Evolutionary conservation across 768 basidiomycete species (phyloP).

Genomic region (Punctularia strigosozonata): DNA sequence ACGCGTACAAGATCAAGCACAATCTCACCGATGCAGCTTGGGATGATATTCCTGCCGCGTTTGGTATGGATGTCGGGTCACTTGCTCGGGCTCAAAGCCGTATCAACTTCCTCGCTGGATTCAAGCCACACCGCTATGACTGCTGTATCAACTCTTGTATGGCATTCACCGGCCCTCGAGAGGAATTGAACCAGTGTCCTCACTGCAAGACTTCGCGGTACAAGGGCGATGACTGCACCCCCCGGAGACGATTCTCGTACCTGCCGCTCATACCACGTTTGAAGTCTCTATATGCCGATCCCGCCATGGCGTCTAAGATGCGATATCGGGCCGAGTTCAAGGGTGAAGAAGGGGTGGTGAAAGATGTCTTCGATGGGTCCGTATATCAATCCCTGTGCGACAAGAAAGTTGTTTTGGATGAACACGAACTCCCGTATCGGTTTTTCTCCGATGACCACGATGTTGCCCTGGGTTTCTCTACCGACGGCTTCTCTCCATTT

Average conservation of each 20-base stretch:
- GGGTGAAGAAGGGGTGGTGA: constrained; percentile 11
- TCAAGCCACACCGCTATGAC: constrained; percentile 22
- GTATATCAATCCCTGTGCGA: constrained; percentile 17
- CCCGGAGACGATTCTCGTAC: constrained; percentile 21
- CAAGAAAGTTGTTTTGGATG: constrained; percentile 17
- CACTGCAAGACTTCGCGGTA: too few species aligned
- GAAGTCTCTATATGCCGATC: constrained; percentile 13
- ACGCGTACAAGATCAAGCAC: too few species aligned
- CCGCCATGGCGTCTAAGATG: constrained; percentile 12
- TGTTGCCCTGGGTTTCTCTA: constrained; percentile 29
- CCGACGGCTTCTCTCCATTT: constrained; percentile 31
- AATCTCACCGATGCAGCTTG: too few species aligned
- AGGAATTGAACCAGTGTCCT: constrained; percentile 19
- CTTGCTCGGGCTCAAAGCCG: too few species aligned
- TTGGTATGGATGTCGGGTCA: too few species aligned
- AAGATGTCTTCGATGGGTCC: constrained; percentile 25
- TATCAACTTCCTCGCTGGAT: constrained; percentile 22
- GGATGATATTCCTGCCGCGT: too few species aligned
- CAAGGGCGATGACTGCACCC: constrained; percentile 4
- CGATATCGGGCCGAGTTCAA: constrained; percentile 17
- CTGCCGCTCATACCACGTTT: constrained; percentile 28
- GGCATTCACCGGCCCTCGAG: constrained; percentile 22
- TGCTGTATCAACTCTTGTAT: constrained; percentile 33
- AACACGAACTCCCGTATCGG: constrained; percentile 9
- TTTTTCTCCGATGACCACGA: constrained; percentile 28